Conservation (phyloP, 2,329 filamentous ascomycete genomes). For the Colletotrichum spinosum region DNA sequence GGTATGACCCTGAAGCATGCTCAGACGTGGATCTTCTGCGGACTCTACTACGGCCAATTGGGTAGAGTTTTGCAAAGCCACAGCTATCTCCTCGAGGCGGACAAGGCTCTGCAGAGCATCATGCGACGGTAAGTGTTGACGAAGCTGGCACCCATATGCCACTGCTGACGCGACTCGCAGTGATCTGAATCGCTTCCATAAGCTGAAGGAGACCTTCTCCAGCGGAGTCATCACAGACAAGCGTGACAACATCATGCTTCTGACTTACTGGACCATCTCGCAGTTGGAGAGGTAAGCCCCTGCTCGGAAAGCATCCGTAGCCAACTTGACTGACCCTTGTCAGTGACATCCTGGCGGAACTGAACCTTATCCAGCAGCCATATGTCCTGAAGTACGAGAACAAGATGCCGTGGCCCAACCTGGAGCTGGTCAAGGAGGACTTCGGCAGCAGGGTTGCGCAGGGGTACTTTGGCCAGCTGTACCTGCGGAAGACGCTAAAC, state of each 20-base stretch:
- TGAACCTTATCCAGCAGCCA: slow-evolving; percentile 70
- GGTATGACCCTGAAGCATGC: slow-evolving; percentile 85
- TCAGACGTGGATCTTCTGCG: slow-evolving; percentile 85
- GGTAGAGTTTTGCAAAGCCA: slow-evolving; percentile 89
- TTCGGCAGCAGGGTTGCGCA: slow-evolving; percentile 63
- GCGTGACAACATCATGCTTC: slow-evolving; percentile 73
- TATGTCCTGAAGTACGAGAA: slow-evolving; percentile 71
- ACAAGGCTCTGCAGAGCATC: slow-evolving; percentile 74
- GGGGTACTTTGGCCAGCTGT: slow-evolving; percentile 73
- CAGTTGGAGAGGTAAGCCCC: slow-evolving; percentile 83
- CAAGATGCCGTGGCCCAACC: slow-evolving; percentile 75
- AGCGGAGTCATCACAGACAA: slow-evolving; percentile 54
- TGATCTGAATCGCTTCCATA: slow-evolving; percentile 61
- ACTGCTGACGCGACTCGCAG: slow-evolving; percentile 43
- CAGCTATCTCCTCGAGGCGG: slow-evolving; percentile 68
- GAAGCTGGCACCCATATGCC: too few relatives aligned
- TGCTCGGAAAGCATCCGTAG: background rate
- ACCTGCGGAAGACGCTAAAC: slow-evolving; percentile 73
- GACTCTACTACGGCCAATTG: slow-evolving; percentile 89
- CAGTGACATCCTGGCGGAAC: slow-evolving; percentile 91
- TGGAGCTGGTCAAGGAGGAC: slow-evolving; percentile 54
- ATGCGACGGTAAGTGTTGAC: slow-evolving; percentile 75
- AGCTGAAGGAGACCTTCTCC: slow-evolving; percentile 47
- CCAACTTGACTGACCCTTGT: slow-evolving; percentile 36
- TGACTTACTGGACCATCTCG: slow-evolving; percentile 93